These are phyloP conservation scores for Pythium volutum DNA, from an alignment of 352 stramenopile species.

Conservation along the genomic window DNA sequence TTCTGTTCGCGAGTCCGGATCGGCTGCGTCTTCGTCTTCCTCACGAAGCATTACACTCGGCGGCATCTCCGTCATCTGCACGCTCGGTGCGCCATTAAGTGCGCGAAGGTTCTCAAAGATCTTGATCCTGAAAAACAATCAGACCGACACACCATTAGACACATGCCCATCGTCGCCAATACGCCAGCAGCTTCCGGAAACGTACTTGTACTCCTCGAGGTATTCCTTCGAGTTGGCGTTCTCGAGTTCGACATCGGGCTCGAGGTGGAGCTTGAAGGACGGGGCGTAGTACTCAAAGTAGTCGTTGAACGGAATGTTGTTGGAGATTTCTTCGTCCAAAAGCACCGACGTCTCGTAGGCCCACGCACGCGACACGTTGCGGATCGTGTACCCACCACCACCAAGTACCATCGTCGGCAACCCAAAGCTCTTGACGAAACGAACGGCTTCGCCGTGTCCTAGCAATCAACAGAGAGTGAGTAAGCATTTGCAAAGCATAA, in stretches of 20 bases:
- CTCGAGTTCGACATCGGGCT: constrained; percentile 70
- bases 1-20: constrained; percentile 66
- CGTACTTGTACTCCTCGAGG: constrained; percentile 83
- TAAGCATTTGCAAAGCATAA: too few species aligned
- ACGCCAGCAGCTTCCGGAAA: constrained; percentile 1
- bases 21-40: constrained; percentile 73
- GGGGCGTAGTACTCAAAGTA: constrained; percentile 99
- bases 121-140: constrained; percentile 45
- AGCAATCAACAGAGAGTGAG: constrained; percentile 49
- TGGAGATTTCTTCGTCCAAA: constrained; percentile 85
- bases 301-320: constrained; percentile 99
- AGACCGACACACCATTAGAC: too few species aligned
- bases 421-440: constrained; percentile 96
- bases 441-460: constrained; percentile 95
- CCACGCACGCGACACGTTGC: constrained; percentile 93
- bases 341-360: constrained; percentile 97
- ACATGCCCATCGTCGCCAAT: too few species aligned
- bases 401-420: constrained; percentile 96
- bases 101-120: constrained; percentile 83
- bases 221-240: constrained; percentile 86
- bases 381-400: constrained; percentile 97
- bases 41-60: constrained; percentile 71
- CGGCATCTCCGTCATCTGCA: constrained; percentile 78
- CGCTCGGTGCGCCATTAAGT: constrained; percentile 68
- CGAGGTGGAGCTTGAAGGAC: constrained; percentile 83